A percentile compares a stretch with the other conserved stretches of the same genome.
These are phyloP conservation scores for Metschnikowia similis DNA, from an alignment of 805 yeast species.

Conservation along the genomic window DNA sequence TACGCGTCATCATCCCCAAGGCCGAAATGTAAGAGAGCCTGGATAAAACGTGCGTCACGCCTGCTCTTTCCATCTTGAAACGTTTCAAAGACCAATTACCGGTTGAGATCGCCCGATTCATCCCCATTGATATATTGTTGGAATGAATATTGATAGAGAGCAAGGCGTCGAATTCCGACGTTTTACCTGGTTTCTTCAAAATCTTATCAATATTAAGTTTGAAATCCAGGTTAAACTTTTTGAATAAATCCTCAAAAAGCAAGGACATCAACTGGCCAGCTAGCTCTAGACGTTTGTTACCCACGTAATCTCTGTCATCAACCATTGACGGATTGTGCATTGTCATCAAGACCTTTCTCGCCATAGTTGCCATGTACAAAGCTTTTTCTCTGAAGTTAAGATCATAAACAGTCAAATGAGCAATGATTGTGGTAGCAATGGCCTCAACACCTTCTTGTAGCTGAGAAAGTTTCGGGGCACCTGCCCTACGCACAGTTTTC, in stretches of 20 bases:
- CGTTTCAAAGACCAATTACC: slow-evolving; percentile 99
- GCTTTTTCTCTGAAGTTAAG: slow-evolving; percentile 93
- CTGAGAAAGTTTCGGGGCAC: slow-evolving; percentile 71
- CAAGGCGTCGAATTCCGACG: slow-evolving; percentile 92
- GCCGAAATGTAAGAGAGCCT: slow-evolving; percentile 92
- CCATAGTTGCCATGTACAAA: slow-evolving; percentile 90
- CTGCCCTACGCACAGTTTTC: slow-evolving; percentile 84
- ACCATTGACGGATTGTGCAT: slow-evolving; percentile 91
- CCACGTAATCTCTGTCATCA: slow-evolving; percentile 98
- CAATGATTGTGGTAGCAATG: slow-evolving; percentile 91
- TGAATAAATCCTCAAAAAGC: slow-evolving; percentile 93
- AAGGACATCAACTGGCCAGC: slow-evolving; percentile 97
- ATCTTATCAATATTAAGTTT: slow-evolving; percentile 92
- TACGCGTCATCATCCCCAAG: slow-evolving; percentile 98
- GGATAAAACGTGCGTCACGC: slow-evolving; percentile 94
- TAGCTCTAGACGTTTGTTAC: slow-evolving; percentile 92
- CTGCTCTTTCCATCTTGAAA: slow-evolving; percentile 99
- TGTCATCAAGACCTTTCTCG: slow-evolving; percentile 93
- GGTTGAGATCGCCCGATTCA: slow-evolving; percentile 94
- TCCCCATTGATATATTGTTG: slow-evolving; percentile 87
- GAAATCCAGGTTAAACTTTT: slow-evolving; percentile 92
- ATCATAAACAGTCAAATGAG: slow-evolving; percentile 83
- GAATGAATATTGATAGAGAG: slow-evolving; percentile 87
- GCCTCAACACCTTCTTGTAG: slow-evolving; percentile 97
- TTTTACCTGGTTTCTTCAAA: slow-evolving; percentile 87